Evolutionary conservation across 2,329 filamentous ascomycete species (phyloP), one percentile per base, ranked within the genome.

Genomic region (Aspergillus awamori): DNA sequence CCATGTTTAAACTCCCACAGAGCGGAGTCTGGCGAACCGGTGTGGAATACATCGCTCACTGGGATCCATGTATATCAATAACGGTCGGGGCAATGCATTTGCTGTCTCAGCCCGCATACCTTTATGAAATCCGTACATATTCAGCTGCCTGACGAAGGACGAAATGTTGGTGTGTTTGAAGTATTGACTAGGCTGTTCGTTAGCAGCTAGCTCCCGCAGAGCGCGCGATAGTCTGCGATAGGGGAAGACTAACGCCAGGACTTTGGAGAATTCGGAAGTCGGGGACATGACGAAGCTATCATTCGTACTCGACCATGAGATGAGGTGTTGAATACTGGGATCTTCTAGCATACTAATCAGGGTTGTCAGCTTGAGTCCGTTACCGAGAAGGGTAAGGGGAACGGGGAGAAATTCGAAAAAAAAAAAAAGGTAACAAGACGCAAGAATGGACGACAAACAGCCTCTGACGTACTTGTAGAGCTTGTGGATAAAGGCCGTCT

Each of bases 61-160:
- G 70, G 24, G 20, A 41, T 41, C 20, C 36, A 20, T 11, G 36
- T 60, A 26, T 58, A 61, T 65, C 57, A 68, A 57, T 57, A 48
- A 55, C 51, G 20, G 51, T 53, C 7, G 39, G 56, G 13, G 15
- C 26, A 41, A 58, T 57, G 28, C 52, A 55, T 49, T 26, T 33
- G 17, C 30, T 15, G 20, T 26, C 22, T 4, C 36, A 26, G n/a
- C 53, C 39, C 17, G 51, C 75, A 53, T 77, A 96, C 93, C 93
- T 90, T 99, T 99, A 76, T 99, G 95, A 77, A 99, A 99, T 6
- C 95, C 95, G 70, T 99, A 99, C 95, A 99, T 99, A 75, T 99
- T 99, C 54, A 99, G 81, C 79, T 99, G 95, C 53, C 95, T 88
- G 53, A 99, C 95, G 76, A 99, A 99, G 1, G 95, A 98, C 10